These are phyloP conservation scores for Acanthamoeba triangularis DNA, from an alignment of 208 protist genomes.

Conservation along the genomic window DNA sequence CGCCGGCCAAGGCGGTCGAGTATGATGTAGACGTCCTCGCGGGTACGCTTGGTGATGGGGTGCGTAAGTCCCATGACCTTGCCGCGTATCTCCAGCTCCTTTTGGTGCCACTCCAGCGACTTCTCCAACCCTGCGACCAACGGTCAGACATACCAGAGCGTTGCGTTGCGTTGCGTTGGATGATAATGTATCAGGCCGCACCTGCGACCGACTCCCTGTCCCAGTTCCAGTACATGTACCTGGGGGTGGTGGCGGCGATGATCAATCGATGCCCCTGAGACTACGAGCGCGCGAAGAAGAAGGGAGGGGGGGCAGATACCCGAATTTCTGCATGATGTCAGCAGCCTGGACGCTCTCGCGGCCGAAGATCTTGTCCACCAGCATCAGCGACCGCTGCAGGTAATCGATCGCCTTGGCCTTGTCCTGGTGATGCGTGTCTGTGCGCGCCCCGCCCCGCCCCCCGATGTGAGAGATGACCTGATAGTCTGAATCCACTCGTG, in stretches of 20 bases:
- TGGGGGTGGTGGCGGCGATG: not conserved
- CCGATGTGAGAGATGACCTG: no score
- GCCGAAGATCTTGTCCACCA: slow-evolving; percentile 52
- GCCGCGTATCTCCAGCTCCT: not conserved
- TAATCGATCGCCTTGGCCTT: slow-evolving; percentile 57
- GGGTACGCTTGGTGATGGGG: slow-evolving; percentile 27
- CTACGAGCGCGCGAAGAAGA: not conserved
- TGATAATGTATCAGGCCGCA: not conserved
- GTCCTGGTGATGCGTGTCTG: slow-evolving; percentile 36
- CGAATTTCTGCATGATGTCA: slow-evolving; percentile 70
- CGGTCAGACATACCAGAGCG: not conserved
- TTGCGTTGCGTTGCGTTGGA: no score
- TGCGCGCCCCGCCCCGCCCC: not conserved
- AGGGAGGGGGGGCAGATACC: not conserved
- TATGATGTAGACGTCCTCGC: slow-evolving; percentile 65
- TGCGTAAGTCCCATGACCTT: slow-evolving; percentile 3
- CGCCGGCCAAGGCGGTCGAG: not conserved
- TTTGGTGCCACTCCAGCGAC: slow-evolving; percentile 64
- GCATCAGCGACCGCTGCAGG: slow-evolving; percentile 25
- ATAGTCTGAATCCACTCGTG: no score
- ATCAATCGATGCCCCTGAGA: not conserved
- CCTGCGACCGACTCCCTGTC: slow-evolving; percentile 6
- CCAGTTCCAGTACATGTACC: slow-evolving; percentile 65
- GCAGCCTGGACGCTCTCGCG: slow-evolving; percentile 48
- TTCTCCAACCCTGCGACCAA: slow-evolving; percentile 38